Base-by-base conservation (phyloP, 2,329 filamentous ascomycete species). In the Sphaerulina musiva region DNA sequence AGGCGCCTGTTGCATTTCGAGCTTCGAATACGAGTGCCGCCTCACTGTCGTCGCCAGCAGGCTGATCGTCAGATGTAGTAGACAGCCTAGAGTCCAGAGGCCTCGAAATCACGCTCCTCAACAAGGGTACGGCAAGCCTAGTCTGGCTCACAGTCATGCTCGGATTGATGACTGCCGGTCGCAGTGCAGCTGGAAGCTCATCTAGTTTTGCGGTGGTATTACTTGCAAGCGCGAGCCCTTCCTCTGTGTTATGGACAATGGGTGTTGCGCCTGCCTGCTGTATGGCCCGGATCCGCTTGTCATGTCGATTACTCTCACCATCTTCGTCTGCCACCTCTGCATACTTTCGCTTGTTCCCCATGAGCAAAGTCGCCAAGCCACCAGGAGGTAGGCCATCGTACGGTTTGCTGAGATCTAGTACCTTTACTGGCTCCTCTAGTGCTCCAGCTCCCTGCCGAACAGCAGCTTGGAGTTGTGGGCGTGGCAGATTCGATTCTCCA, bases 311-410 rank as follows among this genome's bases (percentile, higher is more conserved):
- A 14, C 93, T 89, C 32, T 92, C 89, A 1, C 80, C 84, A 12
- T 93, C 89, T 38, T 91, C 89, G 1, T 80, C 84, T 54, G 95
- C 88, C 4, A 86, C 72, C 5, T 81, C 79, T 12, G 83, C 80
- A 46, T 86, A 83, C 66, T 93, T 95, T 26, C 93, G 81, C 73
- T 97, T 98, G 69, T 95, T 98, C 0, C 93, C 93, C 17, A 97
- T 80, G 1, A 98, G 75, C 74, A 98, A 82, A 2, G 89, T 80
- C 1, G 88, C 83, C 14, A 98, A 79, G 2, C 93, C 93, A 23
- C 93, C 93, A 68, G 87, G 89, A 0, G 93, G 93, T 41, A 97
- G 77, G 1, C 92, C 91, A 62, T 98, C 92, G 59, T 91, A 95
- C 0, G 93, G 93, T 66, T 93, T 95, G 12, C 89, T 93, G 2